Evolutionary conservation across 164 flowering plant species (phyloP), one percentile per base, ranked within the genome.

Genomic region (Litsea cubeba): DNA sequence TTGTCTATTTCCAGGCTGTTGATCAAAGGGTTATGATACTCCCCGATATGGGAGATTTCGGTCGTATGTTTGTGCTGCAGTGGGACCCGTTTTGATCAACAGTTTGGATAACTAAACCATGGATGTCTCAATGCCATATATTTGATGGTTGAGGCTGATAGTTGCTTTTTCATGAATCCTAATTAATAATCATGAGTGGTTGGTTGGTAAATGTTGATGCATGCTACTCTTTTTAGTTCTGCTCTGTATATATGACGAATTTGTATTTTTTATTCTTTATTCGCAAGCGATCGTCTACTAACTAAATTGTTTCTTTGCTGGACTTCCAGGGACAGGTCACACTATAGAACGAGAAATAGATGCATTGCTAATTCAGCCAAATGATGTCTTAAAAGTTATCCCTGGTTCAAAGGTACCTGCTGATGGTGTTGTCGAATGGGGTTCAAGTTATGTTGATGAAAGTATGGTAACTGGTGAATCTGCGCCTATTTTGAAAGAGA

Each of bases 401-500:
- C 99, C 99, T 74, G 99, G 99, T 72, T 69, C 97, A 63, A 96
- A 94, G 84, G 79, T 94, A 82, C 96, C 99, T 71, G 90, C 86
- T 25, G 99, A 96, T 85, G 99, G 98, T 73, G 74, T 85, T 14
- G 97, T 94, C 24, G 85, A 82, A 50, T 90, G 97, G 95, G 99
- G 99, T 71, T 87, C 97, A 78, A 94, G 97, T 79, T 90, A 91
- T 87, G 91, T 94, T 20, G 89, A 92, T 79, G 99, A 96, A 83
- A 90, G 97, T 77, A 96, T 96, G 99, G 97, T 96, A 50, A 96
- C 99, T 74, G 98, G 98, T 79, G 99, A 96, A 86, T 83, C 97
- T 73, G 80, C 73, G 64, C 97, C 96, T 70, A 86, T 89, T 79
- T 69, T 75, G 76, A 96, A 96, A 84, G 97, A 91, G 78, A 74